Evolutionary conservation across 2,329 filamentous ascomycete species (phyloP), one percentile per base, ranked within the genome.

Genomic region (Huntiella decipiens): DNA sequence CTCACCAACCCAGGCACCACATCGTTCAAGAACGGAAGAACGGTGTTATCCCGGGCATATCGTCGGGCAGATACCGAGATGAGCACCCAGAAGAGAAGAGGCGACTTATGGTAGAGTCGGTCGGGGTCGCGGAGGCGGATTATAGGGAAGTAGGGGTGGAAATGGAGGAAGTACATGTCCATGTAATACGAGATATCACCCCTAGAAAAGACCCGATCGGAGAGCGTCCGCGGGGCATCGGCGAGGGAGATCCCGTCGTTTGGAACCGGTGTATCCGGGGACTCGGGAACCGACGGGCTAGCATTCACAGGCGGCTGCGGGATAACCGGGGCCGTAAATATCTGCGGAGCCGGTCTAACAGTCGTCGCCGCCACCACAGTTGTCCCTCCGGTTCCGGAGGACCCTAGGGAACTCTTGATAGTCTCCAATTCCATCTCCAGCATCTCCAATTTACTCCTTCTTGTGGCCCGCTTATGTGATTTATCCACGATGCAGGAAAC

Each of bases 181-280:
- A 73, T 74, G 51, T 74, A 74, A 53, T 64, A 70, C 46, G 71
- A 66, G 45, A 74, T 66, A 38, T 74, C 70, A 37, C 68, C 65
- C 0, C 67, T 66, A 0, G 69, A 62, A 41, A 74, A 64, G 1
- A 67, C 60, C 6, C 64, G 62, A 3, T 64, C 66, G 2, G 63
- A 65, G 8, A 74, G 53, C 11, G 43, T 46, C 11, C 49, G 42
- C 10, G 47, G 38, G 11, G 42, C 22, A 1, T 28, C 22, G 8
- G 22, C 22, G 8, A 28, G 22, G 7, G 37, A 46, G n/a, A 40
- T 6, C 37, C 31, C 19, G 28, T 38, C 16, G 44, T 16, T 17
- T 11, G 19, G 22, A 4, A 10, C 22, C 1, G 22, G 7, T 28
- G 22, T 28, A 28, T 28, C 6, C 5, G 46, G 31, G 5, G 36